phyloP scores from a whole-genome alignment of 768 basidiomycete genomes.

The Suillus alpinus region DNA sequence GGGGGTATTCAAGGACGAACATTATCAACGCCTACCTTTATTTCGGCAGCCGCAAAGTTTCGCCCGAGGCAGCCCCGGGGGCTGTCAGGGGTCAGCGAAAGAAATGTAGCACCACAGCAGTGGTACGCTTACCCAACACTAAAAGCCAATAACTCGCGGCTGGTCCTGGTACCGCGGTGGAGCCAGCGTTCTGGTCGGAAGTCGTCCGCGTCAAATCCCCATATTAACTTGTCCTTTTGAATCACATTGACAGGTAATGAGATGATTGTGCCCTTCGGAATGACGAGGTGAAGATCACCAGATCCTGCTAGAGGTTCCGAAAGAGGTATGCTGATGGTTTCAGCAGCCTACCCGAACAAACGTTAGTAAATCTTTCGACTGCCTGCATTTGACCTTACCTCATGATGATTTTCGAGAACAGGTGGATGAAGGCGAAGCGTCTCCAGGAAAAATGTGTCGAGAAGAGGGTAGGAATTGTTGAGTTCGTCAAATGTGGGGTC shows the following conservation, averaged over 20 bases:
- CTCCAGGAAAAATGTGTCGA: constrained; percentile 63
- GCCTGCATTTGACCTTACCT: constrained; percentile 31
- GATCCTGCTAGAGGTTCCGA: constrained; percentile 48
- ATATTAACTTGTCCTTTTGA: constrained; percentile 48
- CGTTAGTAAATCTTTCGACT: constrained; percentile 7
- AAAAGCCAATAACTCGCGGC: constrained; percentile 52
- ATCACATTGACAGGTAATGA: constrained; percentile 56
- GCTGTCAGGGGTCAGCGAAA: constrained; percentile 30
- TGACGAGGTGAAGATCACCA: constrained; percentile 39
- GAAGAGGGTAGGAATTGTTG: constrained; percentile 46
- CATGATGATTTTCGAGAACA: constrained; percentile 64
- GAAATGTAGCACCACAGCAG: neutral
- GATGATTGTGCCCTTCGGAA: constrained; percentile 57
- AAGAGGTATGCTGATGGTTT: constrained; percentile 54
- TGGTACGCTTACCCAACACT: constrained; percentile 48
- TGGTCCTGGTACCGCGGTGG: constrained; percentile 34
- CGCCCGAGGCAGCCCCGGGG: constrained; percentile 61
- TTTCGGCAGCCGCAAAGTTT: constrained; percentile 56
- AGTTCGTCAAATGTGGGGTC: constrained; percentile 53
- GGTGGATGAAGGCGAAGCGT: constrained; percentile 61
- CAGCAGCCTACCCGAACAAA: constrained; percentile 37
- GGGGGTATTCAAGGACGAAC: neutral
- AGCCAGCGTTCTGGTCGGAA: constrained; percentile 69
- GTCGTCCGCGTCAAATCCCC: constrained; percentile 57
- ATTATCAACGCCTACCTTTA: constrained; percentile 42